phyloP scores from a whole-genome alignment of 371 early-diverging fungal genomes.

The Smittium culicis region DNA sequence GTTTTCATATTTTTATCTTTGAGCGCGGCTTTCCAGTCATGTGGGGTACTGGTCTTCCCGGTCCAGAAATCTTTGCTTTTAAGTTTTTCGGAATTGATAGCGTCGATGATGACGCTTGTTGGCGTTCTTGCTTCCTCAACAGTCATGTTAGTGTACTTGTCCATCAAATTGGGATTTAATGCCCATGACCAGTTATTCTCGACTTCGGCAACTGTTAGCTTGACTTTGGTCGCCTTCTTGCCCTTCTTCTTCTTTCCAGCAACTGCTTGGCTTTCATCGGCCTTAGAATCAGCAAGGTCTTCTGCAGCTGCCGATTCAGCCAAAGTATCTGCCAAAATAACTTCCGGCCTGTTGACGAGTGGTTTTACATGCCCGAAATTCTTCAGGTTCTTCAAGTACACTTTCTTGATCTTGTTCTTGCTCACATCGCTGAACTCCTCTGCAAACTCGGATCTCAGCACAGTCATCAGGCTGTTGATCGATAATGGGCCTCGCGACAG shows the following conservation, averaged over 20 bases:
- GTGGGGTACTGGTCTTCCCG: slow-evolving; percentile 24
- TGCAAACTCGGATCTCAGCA: slow-evolving; percentile 14
- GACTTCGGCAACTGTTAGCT: slow-evolving; percentile 8
- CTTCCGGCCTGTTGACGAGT: no score
- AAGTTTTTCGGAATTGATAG: slow-evolving; percentile 18
- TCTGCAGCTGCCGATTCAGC: neutral
- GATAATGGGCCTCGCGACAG: slow-evolving; percentile 29
- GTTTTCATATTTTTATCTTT: slow-evolving; percentile 16
- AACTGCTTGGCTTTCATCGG: slow-evolving; percentile 14
- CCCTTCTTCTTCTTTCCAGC: slow-evolving; percentile 11
- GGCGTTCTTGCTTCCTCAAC: slow-evolving; percentile 11
- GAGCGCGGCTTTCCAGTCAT: slow-evolving; percentile 26
- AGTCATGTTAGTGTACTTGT: slow-evolving; percentile 13
- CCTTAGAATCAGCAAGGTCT: slow-evolving; percentile 7
- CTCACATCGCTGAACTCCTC: slow-evolving; percentile 19
- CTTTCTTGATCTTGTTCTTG: slow-evolving; percentile 18
- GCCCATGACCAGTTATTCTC: slow-evolving; percentile 21
- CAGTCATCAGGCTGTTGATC: slow-evolving; percentile 16
- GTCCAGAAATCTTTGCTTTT: slow-evolving; percentile 31
- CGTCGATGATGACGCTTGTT: slow-evolving; percentile 12
- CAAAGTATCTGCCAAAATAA: neutral
- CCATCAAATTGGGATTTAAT: slow-evolving; percentile 7
- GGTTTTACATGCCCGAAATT: slow-evolving; percentile 20
- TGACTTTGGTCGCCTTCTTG: neutral
- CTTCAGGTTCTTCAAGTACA: slow-evolving; percentile 27